Evolutionary conservation across 1,284 basidiomycete species (phyloP), one percentile per base, ranked within the genome.

Genomic region (Trichosporon sp.): DNA sequence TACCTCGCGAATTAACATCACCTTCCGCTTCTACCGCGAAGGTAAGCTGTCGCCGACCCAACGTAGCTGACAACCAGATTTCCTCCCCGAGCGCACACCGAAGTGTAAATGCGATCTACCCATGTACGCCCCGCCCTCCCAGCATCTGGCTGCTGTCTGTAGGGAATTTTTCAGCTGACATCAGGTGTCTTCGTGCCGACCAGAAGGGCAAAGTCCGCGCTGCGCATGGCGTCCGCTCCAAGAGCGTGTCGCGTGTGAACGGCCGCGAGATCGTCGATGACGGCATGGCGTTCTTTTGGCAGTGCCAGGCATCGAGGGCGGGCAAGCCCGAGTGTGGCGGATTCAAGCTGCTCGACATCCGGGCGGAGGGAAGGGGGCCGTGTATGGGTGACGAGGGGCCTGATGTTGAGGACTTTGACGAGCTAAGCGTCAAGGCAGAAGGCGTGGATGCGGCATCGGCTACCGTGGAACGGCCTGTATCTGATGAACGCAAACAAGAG

Each of bases 1-100:
- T 21, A 92, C 87, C 62, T 86, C 85, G 64, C 85, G 92, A 23
- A 92, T 95, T 71, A 94, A 93, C 72, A 88, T 95, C 63, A 95
- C 92, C 0, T 94, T 94, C 76, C 84, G 91, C 44, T 77, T 77
- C 64, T 76, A 75, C 58, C 71, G 75, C 21, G 66, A 72, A 49
- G 76, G 76, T 73, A 27, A 62, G 74, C 64, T 5, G n/a, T 3
- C 4, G 10, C 10, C 16, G 8, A 16, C 59, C 23, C 14, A 7
- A 3, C 6, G 6, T 1, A 16, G 23, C 65, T 66, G 37, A 66
- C 90, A 4, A 63, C 87, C 90, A 40, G 93, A 96, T 80, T 96
- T 91, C 75, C 83, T 84, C 29, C 87, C 93, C 0, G 75, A 70
- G 54, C 81, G 80, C 1, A 82, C 81, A 1, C 82, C 83, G 7